These are phyloP conservation scores for Pterocarpus santalinus DNA, from an alignment of 306 rosid genomes.

Conservation along the genomic window DNA sequence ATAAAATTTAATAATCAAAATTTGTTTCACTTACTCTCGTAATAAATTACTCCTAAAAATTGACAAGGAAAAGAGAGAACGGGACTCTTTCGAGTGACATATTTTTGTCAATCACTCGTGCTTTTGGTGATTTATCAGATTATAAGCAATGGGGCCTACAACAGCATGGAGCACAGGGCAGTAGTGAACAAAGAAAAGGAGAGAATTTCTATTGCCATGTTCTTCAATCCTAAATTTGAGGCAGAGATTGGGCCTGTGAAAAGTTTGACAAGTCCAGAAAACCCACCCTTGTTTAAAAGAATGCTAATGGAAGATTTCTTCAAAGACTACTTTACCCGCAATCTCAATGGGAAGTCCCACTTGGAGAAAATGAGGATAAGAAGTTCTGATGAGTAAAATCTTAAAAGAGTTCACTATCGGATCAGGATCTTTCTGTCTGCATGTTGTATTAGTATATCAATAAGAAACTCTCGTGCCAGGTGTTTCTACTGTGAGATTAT, in stretches of 20 bases:
- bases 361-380: constrained; percentile 68
- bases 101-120: neutral
- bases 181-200: constrained; percentile 68
- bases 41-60: too few relatives aligned
- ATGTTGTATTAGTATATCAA: too few relatives aligned
- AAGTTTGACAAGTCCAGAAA: constrained; percentile 48
- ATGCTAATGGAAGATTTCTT: constrained; percentile 66
- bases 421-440: too few relatives aligned
- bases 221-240: constrained; percentile 71
- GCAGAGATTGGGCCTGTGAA: constrained; percentile 65
- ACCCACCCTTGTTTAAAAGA: constrained; percentile 59
- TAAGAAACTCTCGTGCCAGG: too few relatives aligned
- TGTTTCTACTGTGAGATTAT: too few relatives aligned
- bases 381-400: neutral
- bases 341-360: constrained; percentile 69
- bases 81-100: neutral
- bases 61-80: too few relatives aligned
- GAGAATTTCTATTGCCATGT: constrained; percentile 76
- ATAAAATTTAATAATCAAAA: too few relatives aligned
- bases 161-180: constrained; percentile 79
- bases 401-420: neutral
- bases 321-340: constrained; percentile 61
- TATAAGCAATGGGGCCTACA: constrained; percentile 75
- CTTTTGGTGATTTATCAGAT: constrained; percentile 54
- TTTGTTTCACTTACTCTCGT: too few relatives aligned